Conservation (phyloP, 805 yeast species). For the Ascoidea asiatica region DNA sequence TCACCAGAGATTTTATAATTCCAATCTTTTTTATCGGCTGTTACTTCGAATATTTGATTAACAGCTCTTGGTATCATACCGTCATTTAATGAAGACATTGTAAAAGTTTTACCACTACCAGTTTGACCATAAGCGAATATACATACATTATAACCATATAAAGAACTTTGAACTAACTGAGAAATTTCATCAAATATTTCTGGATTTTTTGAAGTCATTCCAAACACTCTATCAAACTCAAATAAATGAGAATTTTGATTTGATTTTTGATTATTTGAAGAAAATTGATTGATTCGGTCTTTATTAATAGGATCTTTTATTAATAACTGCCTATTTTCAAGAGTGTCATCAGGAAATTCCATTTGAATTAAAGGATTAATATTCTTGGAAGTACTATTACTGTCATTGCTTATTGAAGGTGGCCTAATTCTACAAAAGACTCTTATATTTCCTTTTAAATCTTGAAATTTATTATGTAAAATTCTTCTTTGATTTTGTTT, state of each 20-base stretch:
- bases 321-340: slow-evolving; percentile 11
- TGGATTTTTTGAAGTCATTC: slow-evolving; percentile 33
- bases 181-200: slow-evolving; percentile 76
- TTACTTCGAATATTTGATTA: slow-evolving; percentile 41
- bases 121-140: slow-evolving; percentile 97
- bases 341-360: slow-evolving; percentile 17
- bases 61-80: slow-evolving; percentile 80
- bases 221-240: slow-evolving; percentile 70
- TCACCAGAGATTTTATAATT: slow-evolving; percentile 49
- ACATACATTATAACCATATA: slow-evolving; percentile 86
- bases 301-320: not conserved
- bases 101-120: slow-evolving; percentile 86
- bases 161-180: slow-evolving; percentile 70
- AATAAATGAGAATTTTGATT: slow-evolving; percentile 22
- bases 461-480: slow-evolving; percentile 67
- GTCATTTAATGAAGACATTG: slow-evolving; percentile 61
- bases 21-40: slow-evolving; percentile 48
- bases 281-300: slow-evolving; percentile 10
- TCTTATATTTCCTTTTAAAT: slow-evolving; percentile 80
- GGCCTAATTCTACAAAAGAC: slow-evolving; percentile 86
- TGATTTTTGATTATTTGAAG: slow-evolving; percentile 7
- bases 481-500: slow-evolving; percentile 47
- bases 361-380: slow-evolving; percentile 1
- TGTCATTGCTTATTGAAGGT: slow-evolving; percentile 15
- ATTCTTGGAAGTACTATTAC: slow-evolving; percentile 17